Percentiles rank a stretch among this genome's conserved stretches.
Evolutionary conservation across 176 grass and related monocot species (phyloP).

Genomic region (Raddia guianensis): DNA sequence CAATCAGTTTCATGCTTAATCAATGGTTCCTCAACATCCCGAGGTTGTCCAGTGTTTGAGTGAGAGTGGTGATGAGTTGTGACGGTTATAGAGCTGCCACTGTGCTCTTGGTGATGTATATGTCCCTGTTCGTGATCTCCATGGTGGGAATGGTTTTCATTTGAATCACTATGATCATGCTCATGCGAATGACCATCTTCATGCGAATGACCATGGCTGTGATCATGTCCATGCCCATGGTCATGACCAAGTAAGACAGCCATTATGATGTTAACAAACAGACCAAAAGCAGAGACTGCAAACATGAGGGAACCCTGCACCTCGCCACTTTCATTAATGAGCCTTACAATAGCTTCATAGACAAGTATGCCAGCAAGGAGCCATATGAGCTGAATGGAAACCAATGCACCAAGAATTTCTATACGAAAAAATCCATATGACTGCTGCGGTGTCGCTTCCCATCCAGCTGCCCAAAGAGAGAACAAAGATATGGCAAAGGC

Average conservation of each 20-base stretch:
- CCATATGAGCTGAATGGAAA: slow-evolving; percentile 99
- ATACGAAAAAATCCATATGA: slow-evolving; percentile 96
- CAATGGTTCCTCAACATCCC: slow-evolving; percentile 62
- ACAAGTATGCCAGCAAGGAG: slow-evolving; percentile 92
- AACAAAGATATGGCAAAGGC: slow-evolving; percentile 96
- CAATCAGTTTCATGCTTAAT: slow-evolving; percentile 49
- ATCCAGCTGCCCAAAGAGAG: slow-evolving; percentile 93
- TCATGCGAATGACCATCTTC: slow-evolving; percentile 45
- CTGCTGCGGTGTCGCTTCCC: slow-evolving; percentile 92
- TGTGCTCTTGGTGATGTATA: slow-evolving; percentile 44
- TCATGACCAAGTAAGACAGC: slow-evolving; percentile 95
- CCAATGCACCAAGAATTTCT: slow-evolving; percentile 86
- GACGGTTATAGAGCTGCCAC: slow-evolving; percentile 42
- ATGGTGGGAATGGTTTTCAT: slow-evolving; percentile 43
- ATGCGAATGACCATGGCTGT: slow-evolving; percentile 35
- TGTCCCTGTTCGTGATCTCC: slow-evolving; percentile 50
- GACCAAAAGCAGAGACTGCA: slow-evolving; percentile 88
- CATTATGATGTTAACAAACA: slow-evolving; percentile 96
- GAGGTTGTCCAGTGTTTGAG: slow-evolving; percentile 30
- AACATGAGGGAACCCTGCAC: slow-evolving; percentile 96
- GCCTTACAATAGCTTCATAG: slow-evolving; percentile 86
- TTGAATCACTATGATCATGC: slow-evolving; percentile 45
- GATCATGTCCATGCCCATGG: slow-evolving; percentile 75
- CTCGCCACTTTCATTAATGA: slow-evolving; percentile 70
- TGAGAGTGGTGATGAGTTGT: slow-evolving; percentile 60